phyloP scores from a whole-genome alignment of 208 protist species.

The Crithidia fasciculata region DNA sequence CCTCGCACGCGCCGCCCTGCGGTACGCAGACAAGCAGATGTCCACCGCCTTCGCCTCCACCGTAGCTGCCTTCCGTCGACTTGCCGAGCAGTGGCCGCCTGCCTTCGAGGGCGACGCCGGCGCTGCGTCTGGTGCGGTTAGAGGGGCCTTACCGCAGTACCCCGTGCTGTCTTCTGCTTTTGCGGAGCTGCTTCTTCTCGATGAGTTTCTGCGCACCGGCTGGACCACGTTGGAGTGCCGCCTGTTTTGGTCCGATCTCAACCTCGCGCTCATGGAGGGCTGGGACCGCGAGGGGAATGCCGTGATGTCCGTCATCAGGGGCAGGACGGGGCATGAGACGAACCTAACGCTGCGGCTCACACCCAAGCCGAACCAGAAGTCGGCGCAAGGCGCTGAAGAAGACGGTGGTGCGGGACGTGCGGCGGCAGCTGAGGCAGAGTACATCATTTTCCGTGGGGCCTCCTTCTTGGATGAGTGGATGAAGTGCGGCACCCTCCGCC shows the following conservation, averaged over 20 bases:
- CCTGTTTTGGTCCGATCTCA: neutral
- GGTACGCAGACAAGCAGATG: constrained; percentile 4
- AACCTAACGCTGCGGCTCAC: too few relatives aligned
- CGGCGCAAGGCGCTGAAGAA: too few relatives aligned
- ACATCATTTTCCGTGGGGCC: too few relatives aligned
- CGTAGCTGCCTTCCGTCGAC: neutral
- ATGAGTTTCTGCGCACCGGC: neutral
- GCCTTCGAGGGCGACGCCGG: neutral
- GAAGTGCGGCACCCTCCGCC: neutral
- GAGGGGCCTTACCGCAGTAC: neutral
- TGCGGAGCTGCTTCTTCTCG: neutral
- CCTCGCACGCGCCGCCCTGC: neutral
- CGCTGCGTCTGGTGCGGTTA: neutral
- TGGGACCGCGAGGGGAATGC: too few relatives aligned
- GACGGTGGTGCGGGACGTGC: too few relatives aligned
- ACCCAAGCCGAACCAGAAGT: too few relatives aligned
- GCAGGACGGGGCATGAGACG: too few relatives aligned
- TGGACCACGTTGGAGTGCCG: neutral
- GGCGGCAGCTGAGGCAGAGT: too few relatives aligned
- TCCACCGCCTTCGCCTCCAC: neutral
- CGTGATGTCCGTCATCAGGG: too few relatives aligned
- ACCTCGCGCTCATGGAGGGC: too few relatives aligned
- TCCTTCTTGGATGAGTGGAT: neutral
- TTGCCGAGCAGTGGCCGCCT: neutral
- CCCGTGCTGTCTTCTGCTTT: neutral